phyloP scores from a whole-genome alignment of 176 grass and related monocot genomes.

The Hsuehochloa calcarea region DNA sequence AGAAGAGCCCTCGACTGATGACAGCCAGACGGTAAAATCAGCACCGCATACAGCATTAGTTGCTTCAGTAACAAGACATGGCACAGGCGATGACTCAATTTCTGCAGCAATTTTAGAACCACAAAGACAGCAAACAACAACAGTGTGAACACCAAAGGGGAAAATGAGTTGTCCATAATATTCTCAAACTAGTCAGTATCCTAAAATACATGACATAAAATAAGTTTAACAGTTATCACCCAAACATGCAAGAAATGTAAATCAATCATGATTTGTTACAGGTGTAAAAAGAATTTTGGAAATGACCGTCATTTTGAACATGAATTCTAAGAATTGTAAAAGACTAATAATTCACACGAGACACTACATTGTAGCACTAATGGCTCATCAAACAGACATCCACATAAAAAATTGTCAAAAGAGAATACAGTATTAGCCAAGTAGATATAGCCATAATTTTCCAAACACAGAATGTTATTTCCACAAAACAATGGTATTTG shows the following conservation, averaged over 20 bases:
- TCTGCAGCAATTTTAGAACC: constrained; percentile 58
- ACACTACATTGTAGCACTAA: background rate
- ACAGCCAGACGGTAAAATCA: constrained; percentile 96
- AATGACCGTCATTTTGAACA: background rate
- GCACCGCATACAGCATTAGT: constrained; percentile 70
- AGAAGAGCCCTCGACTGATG: constrained; percentile 85
- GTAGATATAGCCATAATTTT: background rate
- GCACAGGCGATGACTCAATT: constrained; percentile 69
- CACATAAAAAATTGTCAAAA: background rate
- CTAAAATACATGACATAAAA: background rate
- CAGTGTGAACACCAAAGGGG: background rate
- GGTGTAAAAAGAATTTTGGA: background rate
- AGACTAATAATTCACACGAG: background rate
- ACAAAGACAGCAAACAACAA: constrained; percentile 13
- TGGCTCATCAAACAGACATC: background rate
- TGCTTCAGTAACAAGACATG: constrained; percentile 72
- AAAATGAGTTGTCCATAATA: background rate
- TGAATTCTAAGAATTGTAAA: constrained; percentile 6
- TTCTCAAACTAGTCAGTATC: background rate
- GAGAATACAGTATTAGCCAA: background rate
- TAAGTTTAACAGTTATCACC: background rate
- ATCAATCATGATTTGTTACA: background rate
- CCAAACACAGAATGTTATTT: background rate
- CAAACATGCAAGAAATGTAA: background rate
- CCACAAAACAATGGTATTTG: background rate